Conservation (phyloP, 2,329 filamentous ascomycete species). For the Exophiala mesophila region DNA sequence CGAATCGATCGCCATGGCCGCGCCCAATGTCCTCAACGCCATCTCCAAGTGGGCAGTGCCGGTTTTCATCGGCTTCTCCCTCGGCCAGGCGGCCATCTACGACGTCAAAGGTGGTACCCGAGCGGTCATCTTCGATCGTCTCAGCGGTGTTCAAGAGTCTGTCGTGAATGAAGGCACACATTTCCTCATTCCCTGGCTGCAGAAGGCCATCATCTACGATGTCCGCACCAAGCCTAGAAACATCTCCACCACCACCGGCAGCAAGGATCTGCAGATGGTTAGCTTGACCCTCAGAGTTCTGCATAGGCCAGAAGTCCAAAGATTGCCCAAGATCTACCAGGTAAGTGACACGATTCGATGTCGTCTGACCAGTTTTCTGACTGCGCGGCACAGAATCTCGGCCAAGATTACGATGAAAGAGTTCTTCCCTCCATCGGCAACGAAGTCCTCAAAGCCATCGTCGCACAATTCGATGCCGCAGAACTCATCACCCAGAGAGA, state of each 20-base stretch:
- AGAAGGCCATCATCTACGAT: slow-evolving; percentile 91
- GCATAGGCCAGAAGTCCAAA: slow-evolving; percentile 88
- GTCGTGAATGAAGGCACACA: slow-evolving; percentile 96
- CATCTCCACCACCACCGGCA: slow-evolving; percentile 94
- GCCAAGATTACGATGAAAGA: slow-evolving; percentile 96
- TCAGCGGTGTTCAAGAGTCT: slow-evolving; percentile 85
- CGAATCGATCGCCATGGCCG: slow-evolving; percentile 14
- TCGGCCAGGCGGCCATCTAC: slow-evolving; percentile 80
- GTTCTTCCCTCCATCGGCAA: slow-evolving; percentile 98
- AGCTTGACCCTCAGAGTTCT: slow-evolving; percentile 93
- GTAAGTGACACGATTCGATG: slow-evolving; percentile 46
- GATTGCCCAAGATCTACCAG: slow-evolving; percentile 97
- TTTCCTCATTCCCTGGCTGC: slow-evolving; percentile 92
- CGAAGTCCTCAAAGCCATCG: slow-evolving; percentile 97
- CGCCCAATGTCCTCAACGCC: slow-evolving; percentile 50
- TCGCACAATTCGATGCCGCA: slow-evolving; percentile 96
- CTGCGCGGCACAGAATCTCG: slow-evolving; percentile 67
- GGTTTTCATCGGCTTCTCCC: slow-evolving; percentile 59
- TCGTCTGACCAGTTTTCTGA: slow-evolving; percentile 4
- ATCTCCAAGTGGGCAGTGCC: slow-evolving; percentile 70
- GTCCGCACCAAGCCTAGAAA: slow-evolving; percentile 96
- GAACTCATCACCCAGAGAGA: slow-evolving; percentile 99
- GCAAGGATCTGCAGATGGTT: slow-evolving; percentile 99
- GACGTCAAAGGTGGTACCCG: slow-evolving; percentile 92
- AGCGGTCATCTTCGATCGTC: slow-evolving; percentile 95